Evolutionary conservation across 768 basidiomycete genomes (phyloP).

Genomic region (Russula virescens): DNA sequence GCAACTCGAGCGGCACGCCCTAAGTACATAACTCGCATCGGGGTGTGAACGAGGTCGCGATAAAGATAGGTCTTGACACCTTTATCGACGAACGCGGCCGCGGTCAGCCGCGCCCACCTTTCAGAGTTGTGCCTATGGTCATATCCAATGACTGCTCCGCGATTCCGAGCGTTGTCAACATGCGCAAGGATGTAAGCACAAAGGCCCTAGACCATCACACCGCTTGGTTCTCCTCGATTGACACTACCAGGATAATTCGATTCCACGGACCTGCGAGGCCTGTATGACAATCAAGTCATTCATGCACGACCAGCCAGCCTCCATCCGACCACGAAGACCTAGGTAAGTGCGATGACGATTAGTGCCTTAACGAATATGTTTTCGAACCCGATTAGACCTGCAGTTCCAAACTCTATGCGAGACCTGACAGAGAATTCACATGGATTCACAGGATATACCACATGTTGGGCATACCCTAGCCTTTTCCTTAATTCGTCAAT

Average conservation of each 20-base stretch:
- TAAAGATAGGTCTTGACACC: conserved; percentile 67
- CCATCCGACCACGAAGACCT: conserved; percentile 80
- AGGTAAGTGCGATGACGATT: not conserved
- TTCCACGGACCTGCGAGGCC: conserved; percentile 58
- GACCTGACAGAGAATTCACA: conserved; percentile 35
- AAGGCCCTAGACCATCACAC: conserved; percentile 49
- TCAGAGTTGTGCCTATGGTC: conserved; percentile 81
- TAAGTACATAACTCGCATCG: conserved; percentile 45
- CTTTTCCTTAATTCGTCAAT: conserved; percentile 47
- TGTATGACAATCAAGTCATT: conserved; percentile 83
- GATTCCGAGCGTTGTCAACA: conserved; percentile 45
- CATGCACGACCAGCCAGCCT: conserved; percentile 88
- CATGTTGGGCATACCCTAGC: conserved; percentile 39
- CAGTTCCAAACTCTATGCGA: conserved; percentile 84
- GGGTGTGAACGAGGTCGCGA: conserved; percentile 71
- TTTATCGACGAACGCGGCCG: conserved; percentile 57
- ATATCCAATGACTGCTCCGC: conserved; percentile 79
- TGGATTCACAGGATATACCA: not conserved
- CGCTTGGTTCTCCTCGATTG: not conserved
- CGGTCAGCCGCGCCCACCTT: conserved; percentile 71
- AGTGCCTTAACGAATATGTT: not conserved
- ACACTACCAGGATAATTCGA: not conserved
- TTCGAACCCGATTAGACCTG: conserved; percentile 42
- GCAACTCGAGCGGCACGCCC: not conserved
- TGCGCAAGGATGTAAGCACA: conserved; percentile 60